Conservation (phyloP, 768 basidiomycete genomes). For the Calvatia gigantea region DNA sequence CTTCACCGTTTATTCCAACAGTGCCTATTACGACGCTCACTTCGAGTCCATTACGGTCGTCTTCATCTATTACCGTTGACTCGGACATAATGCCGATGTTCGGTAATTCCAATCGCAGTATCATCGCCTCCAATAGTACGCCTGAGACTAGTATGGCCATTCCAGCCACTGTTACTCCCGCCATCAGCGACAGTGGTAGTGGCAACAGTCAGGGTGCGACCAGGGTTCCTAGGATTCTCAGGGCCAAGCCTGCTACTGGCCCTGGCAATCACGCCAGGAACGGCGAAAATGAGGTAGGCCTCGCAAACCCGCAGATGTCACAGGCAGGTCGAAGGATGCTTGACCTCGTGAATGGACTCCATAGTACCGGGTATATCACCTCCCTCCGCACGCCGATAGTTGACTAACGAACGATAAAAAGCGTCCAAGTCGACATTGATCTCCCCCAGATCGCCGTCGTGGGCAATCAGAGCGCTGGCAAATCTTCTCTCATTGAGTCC, state of each 20-base stretch:
- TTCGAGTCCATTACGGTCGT: no score
- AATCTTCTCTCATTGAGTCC: slow-evolving; percentile 74
- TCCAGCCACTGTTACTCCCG: no score
- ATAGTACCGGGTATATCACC: slow-evolving; percentile 50
- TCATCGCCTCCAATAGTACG: no score
- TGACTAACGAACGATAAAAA: not conserved
- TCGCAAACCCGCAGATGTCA: slow-evolving; percentile 44
- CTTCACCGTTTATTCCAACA: not conserved
- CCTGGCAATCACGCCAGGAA: not conserved
- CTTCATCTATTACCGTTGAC: no score
- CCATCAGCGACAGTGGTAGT: no score
- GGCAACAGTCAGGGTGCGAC: no score
- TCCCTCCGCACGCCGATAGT: not conserved
- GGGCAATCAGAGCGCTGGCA: slow-evolving; percentile 63
- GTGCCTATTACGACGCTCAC: not conserved
- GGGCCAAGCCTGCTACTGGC: not conserved
- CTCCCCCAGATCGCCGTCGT: not conserved
- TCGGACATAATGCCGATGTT: no score
- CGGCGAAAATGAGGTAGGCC: slow-evolving; percentile 34
- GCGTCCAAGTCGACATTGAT: slow-evolving; percentile 29
- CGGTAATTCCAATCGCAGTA: no score
- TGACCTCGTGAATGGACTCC: slow-evolving; percentile 57
- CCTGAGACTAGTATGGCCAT: no score
- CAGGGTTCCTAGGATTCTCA: not conserved
- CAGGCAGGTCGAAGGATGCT: slow-evolving; percentile 46